These are phyloP conservation scores for Artemisia annua DNA, from an alignment of 129 eudicot genomes.

Conservation along the genomic window DNA sequence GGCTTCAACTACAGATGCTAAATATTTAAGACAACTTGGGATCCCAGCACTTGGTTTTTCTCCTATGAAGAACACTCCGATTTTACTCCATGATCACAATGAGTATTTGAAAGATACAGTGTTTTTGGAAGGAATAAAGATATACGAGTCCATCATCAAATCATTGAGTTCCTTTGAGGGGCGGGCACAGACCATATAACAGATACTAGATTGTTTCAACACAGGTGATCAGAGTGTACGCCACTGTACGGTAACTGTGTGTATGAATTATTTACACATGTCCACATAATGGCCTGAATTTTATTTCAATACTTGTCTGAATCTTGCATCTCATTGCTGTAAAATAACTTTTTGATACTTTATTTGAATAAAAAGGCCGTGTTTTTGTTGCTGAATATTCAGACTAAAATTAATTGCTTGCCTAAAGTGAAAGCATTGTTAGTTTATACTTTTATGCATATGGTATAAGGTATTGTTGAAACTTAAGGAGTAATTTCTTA, in stretches of 20 bases:
- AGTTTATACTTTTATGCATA: too few relatives aligned
- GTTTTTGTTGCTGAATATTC: too few relatives aligned
- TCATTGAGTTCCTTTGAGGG: slow-evolving; percentile 63
- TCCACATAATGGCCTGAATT: background rate
- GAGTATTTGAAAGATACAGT: slow-evolving; percentile 69
- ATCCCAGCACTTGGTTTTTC: slow-evolving; percentile 88
- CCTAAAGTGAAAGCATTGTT: too few relatives aligned
- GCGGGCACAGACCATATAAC: background rate
- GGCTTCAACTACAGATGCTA: slow-evolving; percentile 85
- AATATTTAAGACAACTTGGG: slow-evolving; percentile 66
- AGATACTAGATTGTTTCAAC: background rate
- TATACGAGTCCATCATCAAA: slow-evolving; percentile 77
- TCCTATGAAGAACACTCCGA: slow-evolving; percentile 90
- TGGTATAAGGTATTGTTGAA: too few relatives aligned
- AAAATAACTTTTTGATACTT: background rate
- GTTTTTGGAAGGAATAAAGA: slow-evolving; percentile 80
- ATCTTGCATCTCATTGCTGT: slow-evolving; percentile 1
- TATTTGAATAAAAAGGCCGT: background rate
- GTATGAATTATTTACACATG: background rate
- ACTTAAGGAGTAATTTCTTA: too few relatives aligned
- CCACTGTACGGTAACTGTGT: too few relatives aligned
- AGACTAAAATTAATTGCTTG: too few relatives aligned
- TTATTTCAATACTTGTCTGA: background rate
- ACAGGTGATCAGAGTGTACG: too few relatives aligned
- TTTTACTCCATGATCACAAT: slow-evolving; percentile 89